Conservation (phyloP, 1,139 yeast species). For the Hansenula lynferdii region DNA sequence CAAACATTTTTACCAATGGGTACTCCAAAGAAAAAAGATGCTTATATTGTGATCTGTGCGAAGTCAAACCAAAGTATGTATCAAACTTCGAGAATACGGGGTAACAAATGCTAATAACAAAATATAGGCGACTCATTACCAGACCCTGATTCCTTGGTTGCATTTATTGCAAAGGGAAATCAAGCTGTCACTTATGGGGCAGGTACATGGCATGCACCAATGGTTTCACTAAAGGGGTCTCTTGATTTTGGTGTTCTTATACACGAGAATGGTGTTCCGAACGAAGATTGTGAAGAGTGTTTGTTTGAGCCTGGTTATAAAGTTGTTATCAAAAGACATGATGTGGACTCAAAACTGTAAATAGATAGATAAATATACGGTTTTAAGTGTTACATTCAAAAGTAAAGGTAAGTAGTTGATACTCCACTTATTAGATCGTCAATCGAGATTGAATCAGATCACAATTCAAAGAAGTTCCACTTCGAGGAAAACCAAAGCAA, state of each 20-base stretch:
- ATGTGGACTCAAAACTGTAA: no score
- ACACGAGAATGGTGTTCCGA: slow-evolving; percentile 74
- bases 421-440: no score
- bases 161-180: slow-evolving; percentile 74
- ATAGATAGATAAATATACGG: no score
- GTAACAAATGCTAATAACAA: slow-evolving; percentile 1
- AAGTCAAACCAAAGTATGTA: slow-evolving; percentile 32
- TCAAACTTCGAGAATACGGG: no score
- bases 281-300: slow-evolving; percentile 82
- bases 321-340: slow-evolving; percentile 24
- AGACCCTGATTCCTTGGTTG: slow-evolving; percentile 51
- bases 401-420: no score
- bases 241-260: slow-evolving; percentile 39
- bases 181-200: slow-evolving; percentile 88
- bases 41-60: slow-evolving; percentile 83
- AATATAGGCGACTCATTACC: slow-evolving; percentile 43
- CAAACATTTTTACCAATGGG: slow-evolving; percentile 94
- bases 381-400: no score
- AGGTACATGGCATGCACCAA: slow-evolving; percentile 64
- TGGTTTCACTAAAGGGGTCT: background rate
- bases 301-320: slow-evolving; percentile 50
- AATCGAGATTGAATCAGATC: no score
- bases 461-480: no score
- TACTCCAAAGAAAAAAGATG: slow-evolving; percentile 38
- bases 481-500: no score